Conservation (phyloP, 1,139 yeast species). For the Casaregolazyma suthepensis region DNA sequence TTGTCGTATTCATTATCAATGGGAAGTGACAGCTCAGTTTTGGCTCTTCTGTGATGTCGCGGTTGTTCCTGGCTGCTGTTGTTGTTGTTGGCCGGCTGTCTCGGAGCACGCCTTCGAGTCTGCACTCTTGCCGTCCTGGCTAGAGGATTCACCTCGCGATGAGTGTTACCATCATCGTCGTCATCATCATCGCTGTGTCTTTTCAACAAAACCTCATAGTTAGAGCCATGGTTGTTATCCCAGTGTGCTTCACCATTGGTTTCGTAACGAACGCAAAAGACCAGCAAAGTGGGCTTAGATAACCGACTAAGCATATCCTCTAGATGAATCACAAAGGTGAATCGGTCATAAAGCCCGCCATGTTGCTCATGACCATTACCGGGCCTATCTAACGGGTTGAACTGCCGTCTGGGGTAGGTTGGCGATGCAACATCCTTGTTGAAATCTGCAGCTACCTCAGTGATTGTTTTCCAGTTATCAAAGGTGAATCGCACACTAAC, state of each 20-base stretch:
- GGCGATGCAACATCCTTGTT: slow-evolving; percentile 50
- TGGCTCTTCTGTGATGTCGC: slow-evolving; percentile 13
- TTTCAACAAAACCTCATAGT: slow-evolving; percentile 51
- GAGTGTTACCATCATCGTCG: slow-evolving; percentile 3
- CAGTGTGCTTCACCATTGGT: slow-evolving; percentile 53
- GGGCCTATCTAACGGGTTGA: not conserved
- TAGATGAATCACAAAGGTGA: slow-evolving; percentile 42
- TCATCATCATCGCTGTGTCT: slow-evolving; percentile 10
- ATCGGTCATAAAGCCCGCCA: slow-evolving; percentile 35
- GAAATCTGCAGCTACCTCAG: slow-evolving; percentile 62
- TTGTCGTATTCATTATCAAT: slow-evolving; percentile 2
- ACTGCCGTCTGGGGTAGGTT: slow-evolving; percentile 23
- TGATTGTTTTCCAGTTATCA: slow-evolving; percentile 67
- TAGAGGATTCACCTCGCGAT: not conserved
- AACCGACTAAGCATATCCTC: slow-evolving; percentile 20
- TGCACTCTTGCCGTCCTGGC: slow-evolving; percentile 7
- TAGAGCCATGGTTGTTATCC: slow-evolving; percentile 64
- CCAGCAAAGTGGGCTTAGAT: slow-evolving; percentile 18
- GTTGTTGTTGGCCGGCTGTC: not conserved
- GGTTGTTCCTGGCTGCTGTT: not conserved
- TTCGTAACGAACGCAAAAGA: slow-evolving; percentile 55
- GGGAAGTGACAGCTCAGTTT: slow-evolving; percentile 10
- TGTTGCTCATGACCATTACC: not conserved
- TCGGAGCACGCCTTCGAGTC: slow-evolving; percentile 4
- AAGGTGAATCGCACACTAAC: slow-evolving; percentile 60